Evolutionary conservation across 1,284 basidiomycete genomes (phyloP).

Genomic region (Cryptococcus amylolentus): DNA sequence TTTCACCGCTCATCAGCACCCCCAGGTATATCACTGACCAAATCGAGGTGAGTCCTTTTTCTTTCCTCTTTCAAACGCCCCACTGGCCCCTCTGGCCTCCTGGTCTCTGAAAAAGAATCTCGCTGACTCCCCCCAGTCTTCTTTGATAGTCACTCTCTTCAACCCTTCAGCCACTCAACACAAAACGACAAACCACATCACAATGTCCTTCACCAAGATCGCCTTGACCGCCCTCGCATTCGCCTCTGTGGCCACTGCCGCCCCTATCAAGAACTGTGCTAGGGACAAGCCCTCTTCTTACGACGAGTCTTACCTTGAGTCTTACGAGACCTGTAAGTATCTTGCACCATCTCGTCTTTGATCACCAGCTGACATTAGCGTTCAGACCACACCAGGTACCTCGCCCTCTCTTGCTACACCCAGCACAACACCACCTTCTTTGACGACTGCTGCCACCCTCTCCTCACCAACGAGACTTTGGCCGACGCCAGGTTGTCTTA

Average conservation of each 20-base stretch:
- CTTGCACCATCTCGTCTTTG: neutral
- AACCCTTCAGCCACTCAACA: too few relatives aligned
- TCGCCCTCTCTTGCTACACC: conserved; percentile 55
- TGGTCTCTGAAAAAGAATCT: too few relatives aligned
- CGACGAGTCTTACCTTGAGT: conserved; percentile 49
- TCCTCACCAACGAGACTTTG: conserved; percentile 54
- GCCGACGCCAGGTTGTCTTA: conserved; percentile 54
- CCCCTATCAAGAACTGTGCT: conserved; percentile 50
- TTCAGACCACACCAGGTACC: conserved; percentile 61
- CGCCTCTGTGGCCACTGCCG: conserved; percentile 53
- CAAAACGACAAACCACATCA: too few relatives aligned
- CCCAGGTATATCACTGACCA: too few relatives aligned
- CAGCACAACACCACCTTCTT: conserved; percentile 63
- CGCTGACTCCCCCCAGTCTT: too few relatives aligned
- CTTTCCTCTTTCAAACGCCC: too few relatives aligned
- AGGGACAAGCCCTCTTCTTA: conserved; percentile 41
- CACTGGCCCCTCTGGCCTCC: too few relatives aligned
- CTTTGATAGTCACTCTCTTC: too few relatives aligned
- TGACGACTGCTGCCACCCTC: conserved; percentile 60
- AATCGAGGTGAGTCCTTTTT: too few relatives aligned
- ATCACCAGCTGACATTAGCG: conserved; percentile 1
- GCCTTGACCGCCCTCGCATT: conserved; percentile 52
- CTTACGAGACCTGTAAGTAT: conserved; percentile 56
- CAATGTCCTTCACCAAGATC: conserved; percentile 45
- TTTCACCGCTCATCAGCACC: too few relatives aligned